Evolutionary conservation across 345 rosid genomes (phyloP).

Genomic region (Gossypium sturtianum): DNA sequence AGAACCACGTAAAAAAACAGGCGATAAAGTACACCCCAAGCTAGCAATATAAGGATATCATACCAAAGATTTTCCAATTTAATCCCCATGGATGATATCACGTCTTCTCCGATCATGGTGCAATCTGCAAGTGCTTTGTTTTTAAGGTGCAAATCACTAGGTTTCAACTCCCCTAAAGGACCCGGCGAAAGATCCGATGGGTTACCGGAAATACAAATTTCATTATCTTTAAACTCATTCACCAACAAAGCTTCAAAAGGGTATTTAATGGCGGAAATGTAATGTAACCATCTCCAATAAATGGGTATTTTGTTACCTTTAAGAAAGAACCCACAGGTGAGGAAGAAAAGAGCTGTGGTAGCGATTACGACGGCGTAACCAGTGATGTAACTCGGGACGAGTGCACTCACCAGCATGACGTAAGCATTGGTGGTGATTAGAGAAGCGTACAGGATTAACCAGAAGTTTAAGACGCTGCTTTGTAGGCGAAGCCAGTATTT

Average conservation of each 20-base stretch:
- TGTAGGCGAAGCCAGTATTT: conserved; percentile 24
- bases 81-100: conserved; percentile 41
- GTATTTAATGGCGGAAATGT: conserved; percentile 56
- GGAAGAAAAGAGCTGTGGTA: conserved; percentile 61
- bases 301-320: conserved; percentile 37
- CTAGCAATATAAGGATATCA: conserved; percentile 45
- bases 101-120: conserved; percentile 44
- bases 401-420: conserved; percentile 67
- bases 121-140: not conserved
- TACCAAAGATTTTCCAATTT: conserved; percentile 36
- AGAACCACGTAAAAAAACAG: conserved; percentile 49
- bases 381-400: conserved; percentile 56
- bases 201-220: conserved; percentile 28
- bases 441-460: conserved; percentile 51
- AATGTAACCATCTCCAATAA: conserved; percentile 61
- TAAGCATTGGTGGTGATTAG: conserved; percentile 56
- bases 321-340: conserved; percentile 57
- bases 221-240: conserved; percentile 42
- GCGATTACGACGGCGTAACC: conserved; percentile 61
- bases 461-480: conserved; percentile 41
- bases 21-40: conserved; percentile 58
- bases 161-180: conserved; percentile 36
- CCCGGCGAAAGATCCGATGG: conserved; percentile 42
- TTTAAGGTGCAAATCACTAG: conserved; percentile 23
- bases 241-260: conserved; percentile 54